Evolutionary conservation across 2,329 filamentous ascomycete species (phyloP).

Genomic region (Alternaria dauci): DNA sequence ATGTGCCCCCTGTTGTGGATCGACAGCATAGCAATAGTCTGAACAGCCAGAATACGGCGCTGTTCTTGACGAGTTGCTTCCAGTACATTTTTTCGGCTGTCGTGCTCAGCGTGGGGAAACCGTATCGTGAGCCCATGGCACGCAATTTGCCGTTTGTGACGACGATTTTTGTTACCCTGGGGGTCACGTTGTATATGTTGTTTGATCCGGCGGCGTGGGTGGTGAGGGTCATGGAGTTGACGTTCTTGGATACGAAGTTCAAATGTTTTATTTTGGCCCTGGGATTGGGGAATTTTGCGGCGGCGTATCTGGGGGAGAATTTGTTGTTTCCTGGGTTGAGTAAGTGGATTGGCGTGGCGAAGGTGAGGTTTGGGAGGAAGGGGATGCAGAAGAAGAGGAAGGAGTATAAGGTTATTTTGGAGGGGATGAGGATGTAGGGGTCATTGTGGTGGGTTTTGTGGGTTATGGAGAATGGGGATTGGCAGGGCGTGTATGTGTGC

Average conservation of each 20-base stretch:
- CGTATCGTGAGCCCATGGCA: slow-evolving; percentile 82
- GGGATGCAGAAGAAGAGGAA: slow-evolving; percentile 78
- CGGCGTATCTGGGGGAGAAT: slow-evolving; percentile 77
- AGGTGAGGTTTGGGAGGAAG: slow-evolving; percentile 62
- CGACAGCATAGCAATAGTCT: slow-evolving; percentile 82
- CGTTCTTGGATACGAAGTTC: slow-evolving; percentile 75
- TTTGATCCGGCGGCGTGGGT: slow-evolving; percentile 76
- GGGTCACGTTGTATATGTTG: slow-evolving; percentile 81
- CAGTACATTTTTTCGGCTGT: slow-evolving; percentile 93
- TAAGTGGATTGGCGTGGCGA: slow-evolving; percentile 69
- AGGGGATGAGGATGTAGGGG: slow-evolving; percentile 40
- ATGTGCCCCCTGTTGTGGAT: slow-evolving; percentile 79
- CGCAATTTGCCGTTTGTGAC: slow-evolving; percentile 86
- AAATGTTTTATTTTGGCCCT: slow-evolving; percentile 75
- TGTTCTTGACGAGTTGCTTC: slow-evolving; percentile 91
- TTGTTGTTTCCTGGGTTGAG: slow-evolving; percentile 75
- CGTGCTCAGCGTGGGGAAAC: slow-evolving; percentile 87
- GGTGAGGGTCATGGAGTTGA: slow-evolving; percentile 82
- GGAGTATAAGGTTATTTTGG: slow-evolving; percentile 79
- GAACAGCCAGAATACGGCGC: slow-evolving; percentile 91
- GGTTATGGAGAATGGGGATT: too few species aligned
- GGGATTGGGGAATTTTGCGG: slow-evolving; percentile 71
- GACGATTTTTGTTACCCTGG: slow-evolving; percentile 74
- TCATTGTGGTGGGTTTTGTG: background rate
- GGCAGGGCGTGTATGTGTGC: too few species aligned